Percentiles rank a stretch among this genome's conserved stretches.
These are phyloP conservation scores for Discostella pseudostelligera DNA, from an alignment of 108 stramenopile genomes.

Conservation along the genomic window DNA sequence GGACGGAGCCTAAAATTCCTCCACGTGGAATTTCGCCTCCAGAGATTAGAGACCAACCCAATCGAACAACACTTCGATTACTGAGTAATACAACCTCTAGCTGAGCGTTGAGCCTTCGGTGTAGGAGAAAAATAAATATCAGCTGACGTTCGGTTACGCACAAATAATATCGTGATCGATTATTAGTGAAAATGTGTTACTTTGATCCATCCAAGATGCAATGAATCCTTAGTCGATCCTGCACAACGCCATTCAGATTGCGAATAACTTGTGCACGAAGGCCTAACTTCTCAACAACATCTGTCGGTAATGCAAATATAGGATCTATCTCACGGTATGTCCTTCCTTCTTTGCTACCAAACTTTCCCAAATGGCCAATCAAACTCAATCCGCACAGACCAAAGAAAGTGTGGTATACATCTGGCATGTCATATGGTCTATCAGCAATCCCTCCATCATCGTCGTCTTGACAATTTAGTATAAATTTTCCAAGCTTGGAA, in stretches of 20 bases:
- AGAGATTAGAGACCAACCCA: no score
- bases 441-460: conserved; percentile 98
- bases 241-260: conserved; percentile 29
- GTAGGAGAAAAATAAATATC: no score
- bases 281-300: conserved; percentile 60
- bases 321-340: conserved; percentile 78
- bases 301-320: conserved; percentile 84
- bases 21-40: no score
- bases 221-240: conserved; percentile 41
- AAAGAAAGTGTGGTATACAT: conserved; percentile 99
- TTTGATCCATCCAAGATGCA: conserved; percentile 9
- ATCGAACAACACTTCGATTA: no score
- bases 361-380: conserved; percentile 69
- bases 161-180: no score
- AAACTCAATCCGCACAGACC: conserved; percentile 92
- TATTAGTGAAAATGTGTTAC: no score
- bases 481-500: conserved; percentile 81
- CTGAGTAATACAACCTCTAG: no score
- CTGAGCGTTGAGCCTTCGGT: no score
- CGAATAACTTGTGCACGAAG: conserved; percentile 64
- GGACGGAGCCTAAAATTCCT: no score
- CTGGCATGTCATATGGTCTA: conserved; percentile 92
- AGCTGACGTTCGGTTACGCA: no score
- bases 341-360: conserved; percentile 20
- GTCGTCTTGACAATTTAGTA: conserved; percentile 95